Conservation (phyloP, 176 grass and related monocot genomes). For the Puccinellia tenuiflora region DNA sequence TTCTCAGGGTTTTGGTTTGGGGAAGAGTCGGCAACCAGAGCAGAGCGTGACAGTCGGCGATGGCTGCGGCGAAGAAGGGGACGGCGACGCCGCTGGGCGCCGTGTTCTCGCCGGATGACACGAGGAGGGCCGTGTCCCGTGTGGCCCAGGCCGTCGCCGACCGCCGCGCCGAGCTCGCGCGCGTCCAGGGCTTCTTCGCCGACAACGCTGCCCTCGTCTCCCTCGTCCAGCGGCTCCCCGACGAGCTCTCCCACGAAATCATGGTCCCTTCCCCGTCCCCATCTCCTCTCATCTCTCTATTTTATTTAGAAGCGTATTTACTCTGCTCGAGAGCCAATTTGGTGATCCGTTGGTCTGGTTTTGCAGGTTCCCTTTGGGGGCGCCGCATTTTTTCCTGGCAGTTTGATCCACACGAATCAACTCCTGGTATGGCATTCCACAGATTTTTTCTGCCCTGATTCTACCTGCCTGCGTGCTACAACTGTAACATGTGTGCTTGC, state of each 20-base stretch:
- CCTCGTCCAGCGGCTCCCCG: conserved; percentile 66
- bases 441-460: not conserved
- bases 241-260: conserved; percentile 83
- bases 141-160: conserved; percentile 49
- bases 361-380: conserved; percentile 84
- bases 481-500: not conserved
- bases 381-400: conserved; percentile 70
- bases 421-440: conserved; percentile 46
- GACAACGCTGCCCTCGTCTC: conserved; percentile 73
- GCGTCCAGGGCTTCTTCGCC: conserved; percentile 50
- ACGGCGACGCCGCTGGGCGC: conserved; percentile 56
- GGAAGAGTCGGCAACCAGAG: not conserved
- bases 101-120: conserved; percentile 64
- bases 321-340: not conserved
- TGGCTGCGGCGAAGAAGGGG: conserved; percentile 50
- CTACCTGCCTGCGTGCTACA: not conserved
- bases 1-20: no score
- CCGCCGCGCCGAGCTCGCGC: conserved; percentile 45
- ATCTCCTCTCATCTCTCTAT: no score
- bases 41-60: not conserved
- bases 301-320: not conserved
- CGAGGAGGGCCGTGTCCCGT: conserved; percentile 43
- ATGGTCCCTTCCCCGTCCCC: conserved; percentile 38
- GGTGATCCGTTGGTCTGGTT: not conserved
- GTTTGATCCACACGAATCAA: conserved; percentile 88